Evolutionary conservation across 192 early-diverging fungal species (phyloP).

Genomic region (Coemansia sp.): DNA sequence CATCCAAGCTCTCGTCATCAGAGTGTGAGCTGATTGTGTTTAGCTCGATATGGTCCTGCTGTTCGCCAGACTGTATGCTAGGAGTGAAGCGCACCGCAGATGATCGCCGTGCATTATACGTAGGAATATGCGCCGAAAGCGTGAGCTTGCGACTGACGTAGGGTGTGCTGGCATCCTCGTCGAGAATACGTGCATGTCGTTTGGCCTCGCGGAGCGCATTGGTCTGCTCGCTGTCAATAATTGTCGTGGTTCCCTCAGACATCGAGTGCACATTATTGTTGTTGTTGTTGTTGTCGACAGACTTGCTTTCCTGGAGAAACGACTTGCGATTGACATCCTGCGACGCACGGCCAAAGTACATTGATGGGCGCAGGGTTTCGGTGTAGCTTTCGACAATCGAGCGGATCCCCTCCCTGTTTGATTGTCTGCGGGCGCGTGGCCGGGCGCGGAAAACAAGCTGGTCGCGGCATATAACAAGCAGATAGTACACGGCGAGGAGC

Average conservation of each 20-base stretch:
- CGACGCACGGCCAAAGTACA: constrained; percentile 12
- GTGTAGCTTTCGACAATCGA: constrained; percentile 20
- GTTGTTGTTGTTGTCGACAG: not conserved
- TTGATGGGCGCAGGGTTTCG: constrained; percentile 21
- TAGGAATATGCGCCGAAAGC: constrained; percentile 16
- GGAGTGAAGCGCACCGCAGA: constrained; percentile 1
- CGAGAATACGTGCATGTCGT: constrained; percentile 28
- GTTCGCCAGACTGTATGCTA: not conserved
- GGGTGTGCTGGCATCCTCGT: constrained; percentile 1
- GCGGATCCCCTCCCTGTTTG: constrained; percentile 6
- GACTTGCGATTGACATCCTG: constrained; percentile 17
- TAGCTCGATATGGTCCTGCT: constrained; percentile 3
- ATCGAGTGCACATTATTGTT: not conserved
- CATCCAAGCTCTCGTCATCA: constrained; percentile 9
- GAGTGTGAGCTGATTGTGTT: not conserved
- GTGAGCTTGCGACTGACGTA: constrained; percentile 37
- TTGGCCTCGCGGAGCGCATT: constrained; percentile 3
- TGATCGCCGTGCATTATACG: constrained; percentile 11
- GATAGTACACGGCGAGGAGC: constrained; percentile 26
- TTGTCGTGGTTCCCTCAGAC: constrained; percentile 25
- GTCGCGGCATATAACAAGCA: constrained; percentile 8
- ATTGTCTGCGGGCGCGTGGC: not conserved
- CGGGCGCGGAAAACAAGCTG: not conserved
- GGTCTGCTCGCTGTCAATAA: constrained; percentile 19
- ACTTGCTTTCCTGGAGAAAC: not conserved